These are phyloP conservation scores for Phytophthora brassicae DNA, from an alignment of 352 stramenopile species.

Conservation along the genomic window DNA sequence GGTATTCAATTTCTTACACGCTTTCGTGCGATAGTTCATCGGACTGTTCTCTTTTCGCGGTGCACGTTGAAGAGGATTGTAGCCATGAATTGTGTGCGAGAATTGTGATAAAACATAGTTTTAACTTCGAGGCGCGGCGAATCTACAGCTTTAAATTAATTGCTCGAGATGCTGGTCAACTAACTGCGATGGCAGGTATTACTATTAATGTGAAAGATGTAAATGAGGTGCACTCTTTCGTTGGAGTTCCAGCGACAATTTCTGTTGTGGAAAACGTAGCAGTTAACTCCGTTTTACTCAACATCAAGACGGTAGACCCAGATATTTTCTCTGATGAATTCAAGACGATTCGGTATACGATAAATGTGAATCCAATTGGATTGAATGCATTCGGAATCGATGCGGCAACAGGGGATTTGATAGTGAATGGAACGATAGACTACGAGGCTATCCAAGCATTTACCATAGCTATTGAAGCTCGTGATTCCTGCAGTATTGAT, in stretches of 20 bases:
- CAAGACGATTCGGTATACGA: slow-evolving; percentile 35
- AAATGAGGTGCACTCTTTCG: slow-evolving; percentile 52
- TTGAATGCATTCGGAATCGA: slow-evolving; percentile 37
- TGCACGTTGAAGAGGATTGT: slow-evolving; percentile 40
- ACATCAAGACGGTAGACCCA: slow-evolving; percentile 34
- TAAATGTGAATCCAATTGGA: slow-evolving; percentile 38
- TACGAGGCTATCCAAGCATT: slow-evolving; percentile 54
- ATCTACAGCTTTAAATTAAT: slow-evolving; percentile 42
- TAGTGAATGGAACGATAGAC: slow-evolving; percentile 37
- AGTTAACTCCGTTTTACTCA: slow-evolving; percentile 32
- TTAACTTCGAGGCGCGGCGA: slow-evolving; percentile 49
- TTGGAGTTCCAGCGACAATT: slow-evolving; percentile 23
- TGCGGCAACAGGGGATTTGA: slow-evolving; percentile 30
- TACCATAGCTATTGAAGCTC: slow-evolving; percentile 36
- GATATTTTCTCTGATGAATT: slow-evolving; percentile 38
- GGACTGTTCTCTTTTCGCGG: slow-evolving; percentile 42
- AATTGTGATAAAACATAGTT: slow-evolving; percentile 32
- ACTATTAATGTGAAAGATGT: slow-evolving; percentile 48
- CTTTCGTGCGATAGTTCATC: slow-evolving; percentile 31
- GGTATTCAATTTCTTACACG: slow-evolving; percentile 37
- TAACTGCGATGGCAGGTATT: slow-evolving; percentile 26
- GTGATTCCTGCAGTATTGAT: slow-evolving; percentile 32
- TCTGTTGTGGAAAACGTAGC: slow-evolving; percentile 39
- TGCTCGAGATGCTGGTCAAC: slow-evolving; percentile 30
- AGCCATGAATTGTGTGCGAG: slow-evolving; percentile 40